phyloP scores from a whole-genome alignment of 768 basidiomycete genomes.

The Boletus tylopilopsis region DNA sequence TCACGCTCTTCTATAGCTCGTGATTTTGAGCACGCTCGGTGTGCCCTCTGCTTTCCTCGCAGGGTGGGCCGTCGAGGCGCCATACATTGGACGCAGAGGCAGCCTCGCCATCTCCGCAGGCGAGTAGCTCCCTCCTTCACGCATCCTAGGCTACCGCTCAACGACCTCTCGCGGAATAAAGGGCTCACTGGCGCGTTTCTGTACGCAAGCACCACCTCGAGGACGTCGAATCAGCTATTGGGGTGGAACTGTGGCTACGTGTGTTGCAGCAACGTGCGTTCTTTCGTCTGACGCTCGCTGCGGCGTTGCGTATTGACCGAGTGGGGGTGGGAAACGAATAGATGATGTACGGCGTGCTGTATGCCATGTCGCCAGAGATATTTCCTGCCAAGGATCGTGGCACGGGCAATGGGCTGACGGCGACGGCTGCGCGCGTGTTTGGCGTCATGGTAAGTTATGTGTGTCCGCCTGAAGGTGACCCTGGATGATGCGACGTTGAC shows the following conservation, averaged over 20 bases:
- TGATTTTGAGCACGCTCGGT: slow-evolving; percentile 64
- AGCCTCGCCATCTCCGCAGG: slow-evolving; percentile 62
- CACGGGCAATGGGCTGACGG: slow-evolving; percentile 64
- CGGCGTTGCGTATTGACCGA: too few relatives aligned
- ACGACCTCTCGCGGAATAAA: slow-evolving; percentile 45
- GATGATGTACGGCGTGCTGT: slow-evolving; percentile 76
- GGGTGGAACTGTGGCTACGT: slow-evolving; percentile 80
- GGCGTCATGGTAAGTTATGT: slow-evolving; percentile 62
- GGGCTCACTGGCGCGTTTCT: slow-evolving; percentile 74
- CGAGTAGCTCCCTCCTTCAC: slow-evolving; percentile 33
- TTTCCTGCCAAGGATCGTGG: slow-evolving; percentile 72
- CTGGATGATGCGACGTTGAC: neutral
- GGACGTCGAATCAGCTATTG: slow-evolving; percentile 60
- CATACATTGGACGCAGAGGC: slow-evolving; percentile 60
- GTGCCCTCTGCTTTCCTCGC: slow-evolving; percentile 71
- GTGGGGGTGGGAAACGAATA: too few relatives aligned
- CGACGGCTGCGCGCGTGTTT: slow-evolving; percentile 60
- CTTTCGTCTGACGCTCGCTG: too few relatives aligned
- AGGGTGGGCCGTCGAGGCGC: slow-evolving; percentile 66
- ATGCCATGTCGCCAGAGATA: slow-evolving; percentile 65
- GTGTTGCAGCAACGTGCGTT: slow-evolving; percentile 56
- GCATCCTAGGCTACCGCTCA: slow-evolving; percentile 39
- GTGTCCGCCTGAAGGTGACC: neutral
- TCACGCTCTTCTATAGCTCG: slow-evolving; percentile 43
- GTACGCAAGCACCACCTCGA: slow-evolving; percentile 70